Base-by-base conservation (phyloP, 257 asterid species). In the Nicotiana sylvestris region DNA sequence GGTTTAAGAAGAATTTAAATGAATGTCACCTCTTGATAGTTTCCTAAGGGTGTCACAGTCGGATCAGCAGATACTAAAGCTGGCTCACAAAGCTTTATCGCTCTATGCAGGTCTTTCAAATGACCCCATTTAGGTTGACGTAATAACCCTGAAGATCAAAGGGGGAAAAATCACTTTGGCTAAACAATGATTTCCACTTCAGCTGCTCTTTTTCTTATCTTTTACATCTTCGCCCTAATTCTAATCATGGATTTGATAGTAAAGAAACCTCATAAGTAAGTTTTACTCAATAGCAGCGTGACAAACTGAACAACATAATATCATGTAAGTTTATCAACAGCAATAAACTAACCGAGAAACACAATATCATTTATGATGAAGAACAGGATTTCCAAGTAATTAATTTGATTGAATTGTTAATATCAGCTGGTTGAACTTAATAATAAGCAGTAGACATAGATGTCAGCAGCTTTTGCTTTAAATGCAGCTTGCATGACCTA, bases 101-200 rank as follows among this genome's bases (percentile, higher is more conserved):
- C 99, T 89, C 99, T 82, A 83, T 96, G 99, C 84, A 96, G 89
- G 84, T 96, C 99, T 91, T 91, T 96, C 84, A 96, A 86, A 88
- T 96, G 99, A 56, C 99, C 99, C 99, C 99, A 96, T 86, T 96
- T 96, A 56, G 99, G 98, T 82, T 94, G 90, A 86, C 93, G 89
- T 82, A 89, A 56, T 56, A 94, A 87, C 83, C 99, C 99, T 96
- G 88, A 51, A 49, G 16, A 27, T 27, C 80, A 76, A 15, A 51
- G 80, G 80, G 9, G 16, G 16, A 7, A 27, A 13, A 21, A 7
- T 51, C 43, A 76, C 29, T 51, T 74, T 27, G 43, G 80, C 29
- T 13, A 76, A 27, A 51, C 62, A 2, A 51, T 51, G 30, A 76
- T 76, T 76, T 51, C 27, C 64, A 76, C 64, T 51, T 51, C 80